phyloP scores from a whole-genome alignment of 768 basidiomycete genomes.

The Tremella fuciformis region DNA sequence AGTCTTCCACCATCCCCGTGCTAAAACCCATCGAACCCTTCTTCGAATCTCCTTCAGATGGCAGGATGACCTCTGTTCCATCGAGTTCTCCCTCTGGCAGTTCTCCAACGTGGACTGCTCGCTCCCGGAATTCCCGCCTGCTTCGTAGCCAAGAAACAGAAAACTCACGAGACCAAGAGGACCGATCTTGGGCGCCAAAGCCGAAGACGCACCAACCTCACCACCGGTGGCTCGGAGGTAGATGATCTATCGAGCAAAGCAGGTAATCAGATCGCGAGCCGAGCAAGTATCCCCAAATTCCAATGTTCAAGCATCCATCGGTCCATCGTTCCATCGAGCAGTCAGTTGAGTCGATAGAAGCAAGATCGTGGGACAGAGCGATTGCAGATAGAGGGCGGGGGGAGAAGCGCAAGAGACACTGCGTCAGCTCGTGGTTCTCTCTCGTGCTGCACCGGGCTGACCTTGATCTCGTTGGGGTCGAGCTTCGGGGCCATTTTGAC shows the following conservation, averaged over 20 bases:
- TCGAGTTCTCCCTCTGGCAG: too few species aligned
- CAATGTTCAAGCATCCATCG: neutral
- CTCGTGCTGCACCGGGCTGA: slow-evolving; percentile 23
- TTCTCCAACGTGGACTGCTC: too few species aligned
- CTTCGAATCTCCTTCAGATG: too few species aligned
- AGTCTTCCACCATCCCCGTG: too few species aligned
- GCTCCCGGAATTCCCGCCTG: too few species aligned
- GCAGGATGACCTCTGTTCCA: too few species aligned
- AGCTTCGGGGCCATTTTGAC: slow-evolving; percentile 53
- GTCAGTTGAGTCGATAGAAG: neutral
- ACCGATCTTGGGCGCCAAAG: slow-evolving; percentile 99
- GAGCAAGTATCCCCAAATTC: neutral
- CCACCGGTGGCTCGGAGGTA: slow-evolving; percentile 97
- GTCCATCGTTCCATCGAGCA: neutral
- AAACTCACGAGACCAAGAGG: slow-evolving; percentile 91
- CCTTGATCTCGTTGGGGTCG: slow-evolving; percentile 94
- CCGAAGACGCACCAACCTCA: slow-evolving; percentile 98
- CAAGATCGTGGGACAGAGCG: neutral
- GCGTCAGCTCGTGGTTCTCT: neutral
- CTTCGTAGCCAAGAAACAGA: too few species aligned
- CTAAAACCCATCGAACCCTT: too few species aligned
- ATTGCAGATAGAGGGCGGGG: neutral
- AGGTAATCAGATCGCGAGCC: neutral
- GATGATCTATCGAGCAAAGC: slow-evolving; percentile 63
- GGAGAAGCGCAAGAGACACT: neutral